Base-by-base conservation (phyloP, 768 basidiomycete genomes). In the Hortiboletus campestris region DNA sequence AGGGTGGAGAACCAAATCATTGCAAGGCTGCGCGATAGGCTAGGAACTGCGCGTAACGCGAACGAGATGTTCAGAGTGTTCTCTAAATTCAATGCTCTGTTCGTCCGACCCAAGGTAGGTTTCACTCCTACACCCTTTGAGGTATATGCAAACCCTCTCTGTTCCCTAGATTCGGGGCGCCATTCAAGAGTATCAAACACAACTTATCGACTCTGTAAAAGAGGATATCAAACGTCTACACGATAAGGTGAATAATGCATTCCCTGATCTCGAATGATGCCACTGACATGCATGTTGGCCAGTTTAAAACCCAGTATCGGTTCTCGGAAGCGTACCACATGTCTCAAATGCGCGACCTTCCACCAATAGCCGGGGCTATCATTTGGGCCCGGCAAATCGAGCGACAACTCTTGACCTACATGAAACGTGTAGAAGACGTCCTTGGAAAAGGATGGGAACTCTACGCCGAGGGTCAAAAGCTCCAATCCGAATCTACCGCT, bases 51-150 rank as follows among this genome's bases (percentile, higher is more conserved):
- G 22, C 78, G 94, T 32, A 99, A 98, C 70, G 96, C 97, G 16
- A 96, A 97, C 70, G 97, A 98, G 75, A 99, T 98, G 97, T 98
- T 99, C 75, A 82, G 96, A 49, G 96, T 98, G 43, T 98, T 99
- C 73, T 95, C 93, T 17, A 96, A 96, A 73, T 98, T 98, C 78
- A 98, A 99, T 69, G 91, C 94, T 0, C 74, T 98, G 35, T 97
- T 98, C 67, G 95, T 98, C 35, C 79, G 96, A 56, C 95, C 94
- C 10, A 97, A 98, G 84, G 94, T 94, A 42, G 34, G 76, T 7
- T 6, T 6, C 19, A 2, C 35, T 59, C 25, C 7, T n/a, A 5
- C 49, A 12, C 9, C 22, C 20, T 31, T 13, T 25, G 32, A n/a
- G 4, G 40, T 6, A 13, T 14, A 29, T 35, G 28, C 16, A 41